These are phyloP conservation scores for Dendrobium nobile DNA, from an alignment of 106 monocot species.

Conservation along the genomic window DNA sequence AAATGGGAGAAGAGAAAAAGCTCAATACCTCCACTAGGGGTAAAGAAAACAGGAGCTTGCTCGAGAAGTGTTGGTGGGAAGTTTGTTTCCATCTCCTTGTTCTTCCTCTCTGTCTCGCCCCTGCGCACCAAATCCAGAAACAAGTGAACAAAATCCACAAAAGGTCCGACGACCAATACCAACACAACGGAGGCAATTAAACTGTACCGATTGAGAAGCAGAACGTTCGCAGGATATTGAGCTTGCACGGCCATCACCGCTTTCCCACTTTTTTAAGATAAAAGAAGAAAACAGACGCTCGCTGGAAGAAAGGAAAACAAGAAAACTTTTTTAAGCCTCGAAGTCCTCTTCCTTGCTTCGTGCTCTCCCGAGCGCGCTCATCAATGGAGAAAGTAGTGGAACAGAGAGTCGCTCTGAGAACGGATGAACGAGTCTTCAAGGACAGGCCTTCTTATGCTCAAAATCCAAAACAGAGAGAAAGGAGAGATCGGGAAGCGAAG, in stretches of 20 bases:
- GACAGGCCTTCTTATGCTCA: background rate
- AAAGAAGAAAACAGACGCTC: background rate
- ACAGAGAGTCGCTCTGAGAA: background rate
- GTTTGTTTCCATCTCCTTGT: slow-evolving; percentile 16
- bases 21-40: slow-evolving; percentile 15
- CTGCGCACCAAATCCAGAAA: slow-evolving; percentile 5
- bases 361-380: slow-evolving; percentile 5
- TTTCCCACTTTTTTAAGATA: background rate
- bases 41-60: slow-evolving; percentile 15
- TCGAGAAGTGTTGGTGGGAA: slow-evolving; percentile 12
- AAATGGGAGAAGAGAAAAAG: background rate
- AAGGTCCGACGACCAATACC: background rate
- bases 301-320: background rate
- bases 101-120: slow-evolving; percentile 17
- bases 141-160: background rate
- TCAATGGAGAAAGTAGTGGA: background rate
- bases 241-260: slow-evolving; percentile 53
- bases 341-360: background rate
- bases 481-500: no score
- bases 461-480: no score
- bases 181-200: background rate
- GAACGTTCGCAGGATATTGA: slow-evolving; percentile 37
- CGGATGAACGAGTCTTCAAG: background rate
- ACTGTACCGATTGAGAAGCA: slow-evolving; percentile 29
- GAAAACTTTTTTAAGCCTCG: background rate